Evolutionary conservation across 257 asterid species (phyloP), one percentile per base, ranked within the genome.

Genomic region (Petrea volubilis): DNA sequence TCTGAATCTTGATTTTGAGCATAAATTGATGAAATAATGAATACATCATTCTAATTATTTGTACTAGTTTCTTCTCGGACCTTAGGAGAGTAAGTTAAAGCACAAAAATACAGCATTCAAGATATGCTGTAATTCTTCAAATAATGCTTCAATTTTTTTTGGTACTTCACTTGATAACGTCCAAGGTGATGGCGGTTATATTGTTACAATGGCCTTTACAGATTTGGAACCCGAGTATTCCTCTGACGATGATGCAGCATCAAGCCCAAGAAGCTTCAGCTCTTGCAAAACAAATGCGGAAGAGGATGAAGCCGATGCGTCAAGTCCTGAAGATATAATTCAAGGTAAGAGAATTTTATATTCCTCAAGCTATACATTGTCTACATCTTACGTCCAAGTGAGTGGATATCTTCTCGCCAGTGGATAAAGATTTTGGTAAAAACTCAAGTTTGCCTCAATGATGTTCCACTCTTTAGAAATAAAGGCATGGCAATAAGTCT

Each of bases 241-340:
- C 64, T 70, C 75, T 6, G 72, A 78, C 13, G 83, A 82, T 3
- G 76, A 60, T 63, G 72, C 63, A 36, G 57, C 67, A 29, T 79
- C 81, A 34, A 78, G 71, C 11, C 62, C 52, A 2, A 68, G 24
- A 28, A 82, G 86, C 78, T 82, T 78, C 69, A 60, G 31, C 43
- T 75, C 83, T 0, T 82, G 86, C 73, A 28, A 23, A 28, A 72
- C 74, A 34, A 64, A 47, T 44, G 81, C 52, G 60, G 80, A 75
- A 36, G 78, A 79, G 6, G 79, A 75, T 44, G 70, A 63, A 60
- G 60, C 44, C 62, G 9, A 57, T 29, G 25, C 59, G 64, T 52
- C 76, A 25, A 55, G 44, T 62, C 51, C 81, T 40, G 83, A 78
- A 33, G 75, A 73, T 12, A 41, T 50, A 40, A 13, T 18, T 51